Conservation (phyloP, 257 asterid species). For the Craterostigma plantagineum region DNA sequence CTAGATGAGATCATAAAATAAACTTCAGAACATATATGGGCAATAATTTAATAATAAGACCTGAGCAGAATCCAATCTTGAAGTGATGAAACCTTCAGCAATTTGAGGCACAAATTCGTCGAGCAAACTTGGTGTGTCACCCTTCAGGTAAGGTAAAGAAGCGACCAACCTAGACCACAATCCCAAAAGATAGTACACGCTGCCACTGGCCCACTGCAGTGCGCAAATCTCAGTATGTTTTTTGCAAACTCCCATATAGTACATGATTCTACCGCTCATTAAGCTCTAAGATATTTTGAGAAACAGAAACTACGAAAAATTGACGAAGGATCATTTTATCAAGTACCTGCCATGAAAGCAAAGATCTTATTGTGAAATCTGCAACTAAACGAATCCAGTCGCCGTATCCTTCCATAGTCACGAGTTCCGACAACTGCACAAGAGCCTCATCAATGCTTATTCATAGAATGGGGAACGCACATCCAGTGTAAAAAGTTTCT, state of each 20-base stretch:
- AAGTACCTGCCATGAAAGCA: constrained; percentile 92
- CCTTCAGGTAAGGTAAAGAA: constrained; percentile 90
- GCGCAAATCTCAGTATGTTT: constrained; percentile 1
- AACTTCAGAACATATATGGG: no score
- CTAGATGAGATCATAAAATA: neutral
- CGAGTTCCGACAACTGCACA: constrained; percentile 83
- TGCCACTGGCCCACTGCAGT: constrained; percentile 98
- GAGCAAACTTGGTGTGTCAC: constrained; percentile 91
- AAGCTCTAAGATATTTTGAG: no score
- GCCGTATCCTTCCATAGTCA: constrained; percentile 82
- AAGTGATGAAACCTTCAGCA: constrained; percentile 79
- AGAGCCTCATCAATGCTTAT: constrained; percentile 13
- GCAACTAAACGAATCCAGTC: constrained; percentile 99
- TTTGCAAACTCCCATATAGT: neutral
- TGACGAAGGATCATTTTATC: constrained; percentile 5
- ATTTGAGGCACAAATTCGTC: constrained; percentile 94
- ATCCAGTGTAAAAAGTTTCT: neutral
- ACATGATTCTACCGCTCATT: no score
- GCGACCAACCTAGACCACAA: constrained; percentile 97
- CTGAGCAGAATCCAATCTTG: constrained; percentile 95
- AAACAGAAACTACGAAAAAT: constrained; percentile 1
- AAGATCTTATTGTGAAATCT: constrained; percentile 74
- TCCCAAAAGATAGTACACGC: constrained; percentile 93
- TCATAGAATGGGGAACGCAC: neutral
- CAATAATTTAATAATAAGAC: constrained; percentile 17